A percentile compares a stretch with the other conserved stretches of the same genome.
phyloP scores from a whole-genome alignment of 2,329 filamentous ascomycete genomes.

The Lecanicillium sp. region DNA sequence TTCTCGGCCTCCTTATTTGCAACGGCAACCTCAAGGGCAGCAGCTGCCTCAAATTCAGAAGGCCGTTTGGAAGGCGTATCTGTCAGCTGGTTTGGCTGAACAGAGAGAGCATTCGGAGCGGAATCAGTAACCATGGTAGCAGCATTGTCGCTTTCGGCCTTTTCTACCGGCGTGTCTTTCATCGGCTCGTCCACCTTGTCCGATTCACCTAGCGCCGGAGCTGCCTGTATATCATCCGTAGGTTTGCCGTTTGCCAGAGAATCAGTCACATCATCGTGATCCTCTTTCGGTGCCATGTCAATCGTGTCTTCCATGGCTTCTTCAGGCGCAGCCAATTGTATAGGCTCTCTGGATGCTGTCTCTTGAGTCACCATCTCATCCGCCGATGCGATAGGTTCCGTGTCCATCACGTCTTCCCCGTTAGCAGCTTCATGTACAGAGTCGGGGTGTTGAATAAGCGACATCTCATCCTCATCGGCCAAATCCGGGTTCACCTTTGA shows the following conservation, averaged over 20 bases:
- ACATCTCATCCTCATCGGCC: constrained; percentile 26
- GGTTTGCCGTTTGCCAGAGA: too few relatives aligned
- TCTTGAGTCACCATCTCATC: constrained; percentile 14
- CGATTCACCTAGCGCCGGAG: background rate
- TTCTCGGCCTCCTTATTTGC: constrained; percentile 18
- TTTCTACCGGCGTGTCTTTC: constrained; percentile 6
- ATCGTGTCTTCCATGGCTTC: too few relatives aligned
- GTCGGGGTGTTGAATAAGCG: constrained; percentile 23
- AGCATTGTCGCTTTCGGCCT: constrained; percentile 17
- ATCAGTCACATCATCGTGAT: too few relatives aligned
- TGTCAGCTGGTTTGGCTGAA: constrained; percentile 39
- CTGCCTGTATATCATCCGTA: constrained; percentile 6
- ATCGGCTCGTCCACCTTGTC: constrained; percentile 16
- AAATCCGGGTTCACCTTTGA: constrained; percentile 4
- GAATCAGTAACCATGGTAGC: constrained; percentile 35
- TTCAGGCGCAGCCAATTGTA: too few relatives aligned
- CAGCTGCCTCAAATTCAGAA: constrained; percentile 36
- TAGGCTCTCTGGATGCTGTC: too few relatives aligned
- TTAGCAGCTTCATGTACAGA: constrained; percentile 4
- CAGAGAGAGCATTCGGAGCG: constrained; percentile 33
- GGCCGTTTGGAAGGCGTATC: constrained; percentile 43
- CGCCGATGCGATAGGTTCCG: too few relatives aligned
- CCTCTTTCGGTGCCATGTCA: too few relatives aligned
- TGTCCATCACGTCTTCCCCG: too few relatives aligned
- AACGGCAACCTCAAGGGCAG: constrained; percentile 25